These are phyloP conservation scores for Helianthus tuberosus DNA, from an alignment of 129 eudicot species.

Conservation along the genomic window DNA sequence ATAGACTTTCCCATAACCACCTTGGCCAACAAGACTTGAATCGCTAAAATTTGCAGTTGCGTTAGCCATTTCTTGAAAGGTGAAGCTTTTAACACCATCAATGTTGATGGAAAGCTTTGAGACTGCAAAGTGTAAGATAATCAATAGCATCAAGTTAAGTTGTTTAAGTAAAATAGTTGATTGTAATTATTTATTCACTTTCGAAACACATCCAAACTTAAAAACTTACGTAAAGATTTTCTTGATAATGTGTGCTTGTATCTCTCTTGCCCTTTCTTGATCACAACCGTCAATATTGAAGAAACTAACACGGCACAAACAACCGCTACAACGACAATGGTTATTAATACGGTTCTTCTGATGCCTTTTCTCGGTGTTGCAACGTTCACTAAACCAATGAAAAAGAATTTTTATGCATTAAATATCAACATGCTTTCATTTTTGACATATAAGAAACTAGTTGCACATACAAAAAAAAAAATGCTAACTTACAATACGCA, in stretches of 20 bases:
- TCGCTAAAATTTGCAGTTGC: constrained; percentile 59
- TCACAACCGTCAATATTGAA: constrained; percentile 41
- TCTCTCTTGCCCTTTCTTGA: constrained; percentile 48
- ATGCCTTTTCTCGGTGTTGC: constrained; percentile 41
- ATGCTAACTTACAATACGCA: constrained; percentile 47
- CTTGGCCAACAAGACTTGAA: constrained; percentile 70
- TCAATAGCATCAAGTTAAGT: neutral
- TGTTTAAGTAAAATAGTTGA: neutral
- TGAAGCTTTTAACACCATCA: constrained; percentile 78
- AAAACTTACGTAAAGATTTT: constrained; percentile 53
- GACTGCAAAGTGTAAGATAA: constrained; percentile 44
- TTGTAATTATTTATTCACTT: neutral
- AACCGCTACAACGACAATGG: constrained; percentile 42
- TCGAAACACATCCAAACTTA: neutral
- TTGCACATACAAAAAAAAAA: neutral
- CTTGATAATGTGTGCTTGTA: constrained; percentile 44
- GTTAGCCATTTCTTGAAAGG: constrained; percentile 64
- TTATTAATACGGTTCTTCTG: constrained; percentile 51
- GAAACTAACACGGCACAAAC: constrained; percentile 44
- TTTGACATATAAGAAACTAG: neutral
- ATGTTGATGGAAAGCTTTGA: constrained; percentile 65
- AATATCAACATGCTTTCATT: no score
- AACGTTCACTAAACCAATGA: constrained; percentile 50
- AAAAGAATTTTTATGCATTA: neutral
- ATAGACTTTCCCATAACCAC: constrained; percentile 90